Evolutionary conservation across 1,284 basidiomycete genomes (phyloP), one percentile per base, ranked within the genome.

Genomic region (Papiliotrema fonsecae): DNA sequence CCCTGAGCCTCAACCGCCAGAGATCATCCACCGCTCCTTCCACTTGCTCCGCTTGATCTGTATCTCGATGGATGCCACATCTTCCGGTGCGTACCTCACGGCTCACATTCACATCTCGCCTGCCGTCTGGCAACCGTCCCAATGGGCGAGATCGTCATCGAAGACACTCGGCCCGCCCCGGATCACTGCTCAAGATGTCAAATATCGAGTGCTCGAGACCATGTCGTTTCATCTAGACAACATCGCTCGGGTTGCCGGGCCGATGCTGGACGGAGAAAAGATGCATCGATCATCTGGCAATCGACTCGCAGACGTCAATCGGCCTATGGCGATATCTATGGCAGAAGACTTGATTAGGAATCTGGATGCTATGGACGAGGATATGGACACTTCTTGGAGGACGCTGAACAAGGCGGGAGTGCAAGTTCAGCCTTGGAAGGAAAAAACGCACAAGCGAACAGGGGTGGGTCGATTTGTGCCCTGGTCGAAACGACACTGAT

Each of bases 361-460:
- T 19, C 57, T 80, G 9, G 78, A 79, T 26, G 82, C 85, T 30
- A 89, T 93, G 64, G 93, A 97, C 57, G 84, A 82, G 32, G 81
- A 96, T 44, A 83, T 91, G 45, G 82, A 84, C 37, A 86, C 84
- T 60, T 85, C 88, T 65, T 84, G 87, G 46, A 96, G 91, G 78
- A 89, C 92, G 73, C 76, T 97, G 31, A 84, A 84, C 35, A 94
- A 91, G 77, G 96, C 94, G 73, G 85, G 89, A 5, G 82, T 93
- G 24, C 49, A 46, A 21, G 47, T 70, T 30, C 59, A 60, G 3
- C 47, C 57, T 49, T 85, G 86, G 50, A 85, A 88, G 74, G 85
- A 86, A 7, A 47, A 47, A 44, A 85, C 16, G n/a, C n/a, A 5
- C 16, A 19, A 5, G 34, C 87, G 43, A 90, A 88, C 79, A 91